phyloP scores from a whole-genome alignment of 78 protist species.

The Tieghemostelium lacteum region DNA sequence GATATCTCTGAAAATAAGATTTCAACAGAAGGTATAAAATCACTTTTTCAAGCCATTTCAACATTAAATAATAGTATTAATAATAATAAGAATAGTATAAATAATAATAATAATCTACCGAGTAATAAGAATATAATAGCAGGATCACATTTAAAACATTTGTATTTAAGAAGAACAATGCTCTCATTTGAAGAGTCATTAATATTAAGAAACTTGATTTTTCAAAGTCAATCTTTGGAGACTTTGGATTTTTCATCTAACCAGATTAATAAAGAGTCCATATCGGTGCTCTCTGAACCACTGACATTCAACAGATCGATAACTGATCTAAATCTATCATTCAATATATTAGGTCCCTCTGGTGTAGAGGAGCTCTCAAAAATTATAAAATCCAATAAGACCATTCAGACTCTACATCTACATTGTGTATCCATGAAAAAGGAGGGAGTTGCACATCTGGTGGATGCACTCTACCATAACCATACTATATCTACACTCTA shows the following conservation, averaged over 20 bases:
- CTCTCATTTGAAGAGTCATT: slow-evolving; percentile 32
- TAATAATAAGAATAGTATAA: background rate
- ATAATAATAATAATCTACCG: background rate
- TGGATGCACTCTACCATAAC: slow-evolving; percentile 6
- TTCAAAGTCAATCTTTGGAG: background rate
- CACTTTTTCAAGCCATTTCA: slow-evolving; percentile 14
- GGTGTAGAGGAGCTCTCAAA: slow-evolving; percentile 8
- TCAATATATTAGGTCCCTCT: slow-evolving; percentile 30
- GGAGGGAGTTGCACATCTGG: slow-evolving; percentile 20
- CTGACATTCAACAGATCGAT: slow-evolving; percentile 26
- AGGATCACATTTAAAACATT: background rate
- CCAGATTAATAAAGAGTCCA: slow-evolving; percentile 7
- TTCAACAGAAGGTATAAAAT: slow-evolving; percentile 4
- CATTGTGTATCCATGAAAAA: slow-evolving; percentile 70
- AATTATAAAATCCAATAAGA: background rate
- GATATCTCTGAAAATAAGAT: slow-evolving; percentile 60
- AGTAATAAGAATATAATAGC: background rate
- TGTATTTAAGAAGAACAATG: slow-evolving; percentile 40
- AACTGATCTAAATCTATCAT: slow-evolving; percentile 6
- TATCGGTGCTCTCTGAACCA: slow-evolving; percentile 25
- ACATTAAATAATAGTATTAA: background rate
- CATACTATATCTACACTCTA: background rate
- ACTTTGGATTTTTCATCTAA: slow-evolving; percentile 44
- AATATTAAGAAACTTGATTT: slow-evolving; percentile 24
- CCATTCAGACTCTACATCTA: background rate